A percentile compares a stretch with the other conserved stretches of the same genome.
Conservation (phyloP, 1,284 basidiomycete genomes). For the Ganoderma meredithae region DNA sequence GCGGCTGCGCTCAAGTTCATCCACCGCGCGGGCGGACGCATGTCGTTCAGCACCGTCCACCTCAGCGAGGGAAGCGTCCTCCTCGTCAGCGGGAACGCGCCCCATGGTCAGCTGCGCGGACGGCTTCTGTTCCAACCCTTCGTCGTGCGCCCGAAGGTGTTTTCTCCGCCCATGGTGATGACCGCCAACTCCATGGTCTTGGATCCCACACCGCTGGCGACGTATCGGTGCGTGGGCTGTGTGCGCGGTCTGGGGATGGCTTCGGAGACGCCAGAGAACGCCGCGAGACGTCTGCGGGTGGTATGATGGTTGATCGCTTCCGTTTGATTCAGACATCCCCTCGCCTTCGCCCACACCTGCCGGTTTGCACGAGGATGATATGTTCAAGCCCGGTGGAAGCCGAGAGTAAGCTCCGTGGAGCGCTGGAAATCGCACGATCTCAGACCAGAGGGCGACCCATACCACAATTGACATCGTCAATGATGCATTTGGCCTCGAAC, state of each 20-base stretch:
- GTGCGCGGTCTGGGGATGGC: constrained; percentile 27
- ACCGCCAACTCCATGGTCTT: constrained; percentile 27
- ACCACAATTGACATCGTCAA: neutral
- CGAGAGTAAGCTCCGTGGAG: neutral
- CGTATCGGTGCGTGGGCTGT: constrained; percentile 21
- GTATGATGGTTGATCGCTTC: constrained; percentile 5
- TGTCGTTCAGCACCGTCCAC: constrained; percentile 26
- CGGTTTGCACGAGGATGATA: neutral
- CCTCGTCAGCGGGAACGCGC: constrained; percentile 26
- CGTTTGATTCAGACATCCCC: neutral
- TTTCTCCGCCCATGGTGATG: constrained; percentile 26
- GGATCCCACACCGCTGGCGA: constrained; percentile 1
- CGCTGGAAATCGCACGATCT: neutral
- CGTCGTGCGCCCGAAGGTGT: constrained; percentile 25
- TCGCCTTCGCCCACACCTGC: neutral
- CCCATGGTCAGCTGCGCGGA: constrained; percentile 4
- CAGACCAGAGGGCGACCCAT: neutral
- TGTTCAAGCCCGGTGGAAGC: neutral
- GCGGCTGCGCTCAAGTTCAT: constrained; percentile 24
- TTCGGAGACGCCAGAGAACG: constrained; percentile 10
- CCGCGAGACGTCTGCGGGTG: constrained; percentile 10
- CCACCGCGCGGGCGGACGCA: constrained; percentile 10
- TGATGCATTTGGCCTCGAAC: neutral
- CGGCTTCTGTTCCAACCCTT: constrained; percentile 26
- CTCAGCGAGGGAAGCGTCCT: constrained; percentile 24